Conservation (phyloP, 257 asterid species). For the Nicotiana noctiflora region DNA sequence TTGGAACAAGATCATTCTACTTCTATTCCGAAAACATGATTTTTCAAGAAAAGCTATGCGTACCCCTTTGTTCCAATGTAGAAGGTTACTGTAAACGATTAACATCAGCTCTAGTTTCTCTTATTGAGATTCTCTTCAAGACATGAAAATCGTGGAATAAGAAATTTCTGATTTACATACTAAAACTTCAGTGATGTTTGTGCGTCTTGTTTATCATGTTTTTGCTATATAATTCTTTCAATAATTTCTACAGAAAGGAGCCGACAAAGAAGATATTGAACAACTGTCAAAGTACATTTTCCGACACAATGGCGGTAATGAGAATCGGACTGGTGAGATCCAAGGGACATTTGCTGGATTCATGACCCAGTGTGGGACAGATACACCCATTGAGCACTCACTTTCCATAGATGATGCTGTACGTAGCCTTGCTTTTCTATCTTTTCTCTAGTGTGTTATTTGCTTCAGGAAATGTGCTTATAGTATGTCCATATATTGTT, state of each 20-base stretch:
- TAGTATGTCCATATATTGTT: not conserved
- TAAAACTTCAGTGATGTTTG: not conserved
- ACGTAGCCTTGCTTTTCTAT: not conserved
- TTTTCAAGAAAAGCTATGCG: not conserved
- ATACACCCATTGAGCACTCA: not conserved
- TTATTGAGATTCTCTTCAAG: not conserved
- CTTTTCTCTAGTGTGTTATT: not conserved
- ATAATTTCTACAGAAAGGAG: constrained; percentile 11
- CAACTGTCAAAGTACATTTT: constrained; percentile 8
- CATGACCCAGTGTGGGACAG: constrained; percentile 8
- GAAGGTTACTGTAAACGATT: not conserved
- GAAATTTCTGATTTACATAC: not conserved
- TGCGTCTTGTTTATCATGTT: not conserved
- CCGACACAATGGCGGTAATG: not conserved
- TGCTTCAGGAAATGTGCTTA: not conserved
- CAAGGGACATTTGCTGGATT: constrained; percentile 9
- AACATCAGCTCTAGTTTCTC: not conserved
- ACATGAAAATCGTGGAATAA: not conserved
- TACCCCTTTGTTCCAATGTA: not conserved
- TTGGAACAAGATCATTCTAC: not conserved
- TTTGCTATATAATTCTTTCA: not conserved
- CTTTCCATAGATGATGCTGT: constrained; percentile 8
- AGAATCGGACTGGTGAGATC: constrained; percentile 1
- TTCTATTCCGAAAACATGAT: not conserved
- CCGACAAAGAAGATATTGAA: constrained; percentile 14